Conservation (phyloP, 345 rosid genomes). For the Eucalyptus brandiana region DNA sequence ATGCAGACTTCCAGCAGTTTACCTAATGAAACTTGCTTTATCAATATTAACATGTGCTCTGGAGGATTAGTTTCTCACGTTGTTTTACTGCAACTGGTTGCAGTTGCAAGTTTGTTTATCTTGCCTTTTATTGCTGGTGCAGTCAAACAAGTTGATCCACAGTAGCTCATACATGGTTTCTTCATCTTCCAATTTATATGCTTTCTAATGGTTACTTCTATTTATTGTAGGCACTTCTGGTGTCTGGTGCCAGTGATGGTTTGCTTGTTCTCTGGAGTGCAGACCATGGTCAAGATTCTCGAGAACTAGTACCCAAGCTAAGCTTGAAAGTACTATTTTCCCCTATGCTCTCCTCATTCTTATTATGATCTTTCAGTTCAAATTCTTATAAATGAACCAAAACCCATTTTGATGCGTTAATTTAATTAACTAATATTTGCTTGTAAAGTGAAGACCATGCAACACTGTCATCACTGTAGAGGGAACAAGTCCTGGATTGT, state of each 20-base stretch:
- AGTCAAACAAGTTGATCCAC: background rate
- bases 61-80: background rate
- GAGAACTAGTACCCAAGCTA: constrained; percentile 96
- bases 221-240: constrained; percentile 79
- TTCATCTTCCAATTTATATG: background rate
- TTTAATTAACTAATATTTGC: background rate
- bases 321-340: constrained; percentile 65
- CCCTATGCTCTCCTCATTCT: background rate
- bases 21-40: background rate
- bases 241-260: constrained; percentile 96
- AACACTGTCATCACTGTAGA: background rate
- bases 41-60: background rate
- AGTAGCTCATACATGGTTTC: background rate
- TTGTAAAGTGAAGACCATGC: background rate
- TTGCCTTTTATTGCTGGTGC: background rate
- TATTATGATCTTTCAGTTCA: background rate
- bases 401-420: background rate
- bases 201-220: background rate
- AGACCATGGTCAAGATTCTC: constrained; percentile 87
- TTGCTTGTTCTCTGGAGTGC: constrained; percentile 94
- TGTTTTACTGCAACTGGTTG: background rate
- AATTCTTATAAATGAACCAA: background rate
- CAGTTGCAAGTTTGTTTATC: background rate
- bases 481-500: background rate
- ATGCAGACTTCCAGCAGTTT: background rate